These are phyloP conservation scores for Pelargonium exstipulatum DNA, from an alignment of 441 rosid species.

Conservation along the genomic window DNA sequence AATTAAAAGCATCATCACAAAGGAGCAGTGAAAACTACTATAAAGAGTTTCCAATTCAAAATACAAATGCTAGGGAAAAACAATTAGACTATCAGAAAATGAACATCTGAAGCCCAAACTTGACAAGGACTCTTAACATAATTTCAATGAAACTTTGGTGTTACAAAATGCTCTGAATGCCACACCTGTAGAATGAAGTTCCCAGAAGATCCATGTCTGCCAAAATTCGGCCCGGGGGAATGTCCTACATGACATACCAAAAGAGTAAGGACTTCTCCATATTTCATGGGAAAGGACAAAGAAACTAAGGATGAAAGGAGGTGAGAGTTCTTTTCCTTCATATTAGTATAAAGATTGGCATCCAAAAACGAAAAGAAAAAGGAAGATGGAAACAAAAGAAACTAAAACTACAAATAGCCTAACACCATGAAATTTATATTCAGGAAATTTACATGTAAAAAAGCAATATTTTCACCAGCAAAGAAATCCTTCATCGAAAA, in stretches of 20 bases:
- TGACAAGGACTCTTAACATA: background rate
- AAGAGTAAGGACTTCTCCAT: background rate
- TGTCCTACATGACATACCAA: conserved; percentile 25
- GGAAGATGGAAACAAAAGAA: background rate
- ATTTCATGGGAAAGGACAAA: background rate
- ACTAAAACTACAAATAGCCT: background rate
- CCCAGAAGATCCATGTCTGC: conserved; percentile 33
- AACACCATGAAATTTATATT: no score
- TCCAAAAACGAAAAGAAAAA: background rate
- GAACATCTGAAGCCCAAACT: background rate
- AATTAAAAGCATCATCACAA: background rate
- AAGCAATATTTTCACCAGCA: background rate
- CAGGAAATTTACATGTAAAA: no score
- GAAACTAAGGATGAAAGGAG: background rate
- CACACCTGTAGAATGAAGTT: conserved; percentile 55
- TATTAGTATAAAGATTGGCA: background rate
- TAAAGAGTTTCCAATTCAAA: background rate
- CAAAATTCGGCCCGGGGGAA: conserved; percentile 25
- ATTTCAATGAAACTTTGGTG: background rate
- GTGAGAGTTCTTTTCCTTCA: background rate
- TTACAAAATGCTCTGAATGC: conserved; percentile 12
- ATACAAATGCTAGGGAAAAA: background rate
- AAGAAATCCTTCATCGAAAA: conserved; percentile 7
- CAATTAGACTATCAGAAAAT: background rate
- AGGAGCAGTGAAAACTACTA: background rate